Conservation (phyloP, 2,329 filamentous ascomycete genomes). For the Neurospora sp. region DNA sequence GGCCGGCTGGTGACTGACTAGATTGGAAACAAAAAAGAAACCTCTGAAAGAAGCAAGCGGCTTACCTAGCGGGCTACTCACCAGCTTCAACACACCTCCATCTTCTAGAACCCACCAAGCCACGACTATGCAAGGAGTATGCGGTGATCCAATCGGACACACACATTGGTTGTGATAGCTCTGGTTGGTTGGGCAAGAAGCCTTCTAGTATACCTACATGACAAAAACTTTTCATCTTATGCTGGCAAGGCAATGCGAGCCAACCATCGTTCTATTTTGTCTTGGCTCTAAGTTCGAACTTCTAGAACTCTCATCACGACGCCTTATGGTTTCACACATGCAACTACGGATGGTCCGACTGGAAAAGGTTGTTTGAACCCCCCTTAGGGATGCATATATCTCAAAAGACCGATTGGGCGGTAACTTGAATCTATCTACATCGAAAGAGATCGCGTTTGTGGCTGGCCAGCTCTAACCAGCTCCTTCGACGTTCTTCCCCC, state of each 20-base stretch:
- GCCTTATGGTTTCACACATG: neutral
- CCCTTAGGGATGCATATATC: neutral
- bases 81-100: neutral
- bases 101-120: neutral
- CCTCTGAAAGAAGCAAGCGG: neutral
- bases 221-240: neutral
- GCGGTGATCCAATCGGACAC: neutral
- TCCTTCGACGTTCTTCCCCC: neutral
- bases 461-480: neutral
- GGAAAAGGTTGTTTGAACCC: neutral
- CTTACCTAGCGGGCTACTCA: neutral
- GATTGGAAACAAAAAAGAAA: neutral
- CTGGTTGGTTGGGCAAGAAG: neutral
- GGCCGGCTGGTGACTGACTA: neutral
- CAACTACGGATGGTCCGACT: too few species aligned
- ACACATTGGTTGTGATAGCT: neutral
- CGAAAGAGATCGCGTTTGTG: neutral
- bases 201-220: neutral
- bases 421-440: neutral
- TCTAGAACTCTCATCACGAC: neutral
- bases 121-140: neutral
- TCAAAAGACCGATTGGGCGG: neutral
- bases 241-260: neutral
- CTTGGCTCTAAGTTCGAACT: neutral
- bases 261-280: too few species aligned